phyloP scores from a whole-genome alignment of 1,139 yeast species.

The Arxiozyma bovina region DNA sequence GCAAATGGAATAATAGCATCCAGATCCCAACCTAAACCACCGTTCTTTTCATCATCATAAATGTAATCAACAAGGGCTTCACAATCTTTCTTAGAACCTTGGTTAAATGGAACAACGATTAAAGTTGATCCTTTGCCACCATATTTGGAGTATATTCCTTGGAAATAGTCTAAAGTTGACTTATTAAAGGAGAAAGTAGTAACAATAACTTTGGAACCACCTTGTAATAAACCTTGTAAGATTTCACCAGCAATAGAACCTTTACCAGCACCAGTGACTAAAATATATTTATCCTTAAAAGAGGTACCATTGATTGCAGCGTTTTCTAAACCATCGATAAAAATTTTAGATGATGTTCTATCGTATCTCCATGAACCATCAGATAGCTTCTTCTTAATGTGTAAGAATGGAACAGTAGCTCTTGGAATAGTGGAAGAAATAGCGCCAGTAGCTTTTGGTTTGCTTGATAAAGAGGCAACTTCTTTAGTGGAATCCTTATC shows the following conservation, averaged over 20 bases:
- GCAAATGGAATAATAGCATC: conserved; percentile 96
- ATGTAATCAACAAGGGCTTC: conserved; percentile 77
- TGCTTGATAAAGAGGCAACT: conserved; percentile 73
- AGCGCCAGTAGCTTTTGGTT: conserved; percentile 59
- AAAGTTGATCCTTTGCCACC: conserved; percentile 90
- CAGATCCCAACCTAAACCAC: conserved; percentile 96
- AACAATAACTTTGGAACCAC: conserved; percentile 96
- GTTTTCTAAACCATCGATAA: conserved; percentile 82
- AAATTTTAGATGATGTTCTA: conserved; percentile 62
- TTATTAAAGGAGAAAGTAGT: conserved; percentile 94
- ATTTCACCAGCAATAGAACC: conserved; percentile 98
- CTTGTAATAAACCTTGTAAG: conserved; percentile 86
- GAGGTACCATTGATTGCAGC: conserved; percentile 92
- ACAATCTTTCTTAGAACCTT: conserved; percentile 92
- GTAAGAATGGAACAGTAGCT: conserved; percentile 90
- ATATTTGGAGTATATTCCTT: conserved; percentile 79
- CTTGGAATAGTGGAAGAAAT: conserved; percentile 67
- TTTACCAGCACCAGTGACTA: conserved; percentile 97
- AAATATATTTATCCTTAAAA: conserved; percentile 78
- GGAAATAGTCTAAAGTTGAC: conserved; percentile 91
- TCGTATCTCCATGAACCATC: conserved; percentile 81
- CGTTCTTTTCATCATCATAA: conserved; percentile 70
- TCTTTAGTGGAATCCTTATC: conserved; percentile 64
- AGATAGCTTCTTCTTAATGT: conserved; percentile 67
- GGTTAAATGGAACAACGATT: conserved; percentile 96